Evolutionary conservation across 2,329 filamentous ascomycete genomes (phyloP), one percentile per base, ranked within the genome.

Genomic region (Neonectria neomacrospora): DNA sequence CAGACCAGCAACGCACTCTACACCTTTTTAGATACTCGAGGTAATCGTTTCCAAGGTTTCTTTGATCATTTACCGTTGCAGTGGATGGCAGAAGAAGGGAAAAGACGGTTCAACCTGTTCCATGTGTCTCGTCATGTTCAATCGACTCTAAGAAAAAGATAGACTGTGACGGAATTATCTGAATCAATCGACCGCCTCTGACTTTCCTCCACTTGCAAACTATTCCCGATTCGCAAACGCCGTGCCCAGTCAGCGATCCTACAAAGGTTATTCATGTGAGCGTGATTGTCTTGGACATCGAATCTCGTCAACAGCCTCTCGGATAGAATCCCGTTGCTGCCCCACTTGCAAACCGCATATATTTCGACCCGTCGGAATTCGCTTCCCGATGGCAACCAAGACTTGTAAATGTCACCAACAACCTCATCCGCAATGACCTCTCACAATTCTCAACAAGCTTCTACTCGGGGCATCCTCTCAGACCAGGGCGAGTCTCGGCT

Each of bases 401-500:
- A 63, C 42, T 23, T 48, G 18, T 44, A 32, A 63, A 34, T 42
- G 30, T 32, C 42, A n/a, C 48, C 28, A 45, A 41, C 26, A 12
- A 7, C 11, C 3, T 22, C 22, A 10, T 26, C 23, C 48, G 6
- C 11, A 32, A 71, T 71, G 67, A 3, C 53, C n/a, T 50, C 58
- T 18, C 56, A 62, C 30, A 32, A 44, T 23, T 34, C 52, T 30
- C 23, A 48, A 8, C 26, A 39, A 10, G 3, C 42, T 45, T 22
- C 37, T 16, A 18, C 37, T 11, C n/a, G 26, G 3, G 26, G 44
- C 3, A 44, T 64, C 2, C 47, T 73, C 5, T 41, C 32, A 3
- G 56, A 63, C 23, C 54, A 64, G 23, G 64, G 58, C 4, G 47
- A 67, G 30, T 41, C 50, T 1, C 74, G 75, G 11, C 60, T 73